Conservation (phyloP, 2,329 filamentous ascomycete genomes). For the Xylaria sp. region DNA sequence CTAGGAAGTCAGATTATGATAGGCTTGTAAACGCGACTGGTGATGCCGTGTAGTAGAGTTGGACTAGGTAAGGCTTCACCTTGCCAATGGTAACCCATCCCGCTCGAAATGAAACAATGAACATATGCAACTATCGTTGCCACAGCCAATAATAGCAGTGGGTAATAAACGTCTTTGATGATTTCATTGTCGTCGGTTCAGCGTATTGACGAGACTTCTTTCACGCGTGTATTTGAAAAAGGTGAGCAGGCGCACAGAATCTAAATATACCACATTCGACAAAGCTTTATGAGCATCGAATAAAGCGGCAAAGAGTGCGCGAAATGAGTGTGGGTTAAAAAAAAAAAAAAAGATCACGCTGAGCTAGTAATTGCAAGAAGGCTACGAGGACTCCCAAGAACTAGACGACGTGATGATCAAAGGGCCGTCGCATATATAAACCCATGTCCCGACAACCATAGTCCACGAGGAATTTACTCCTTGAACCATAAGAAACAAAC, state of each 20-base stretch:
- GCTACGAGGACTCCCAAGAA: too few species aligned
- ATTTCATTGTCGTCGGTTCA: not conserved
- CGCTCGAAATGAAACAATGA: too few species aligned
- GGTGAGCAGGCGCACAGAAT: not conserved
- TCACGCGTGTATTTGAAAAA: not conserved
- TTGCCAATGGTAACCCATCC: not conserved
- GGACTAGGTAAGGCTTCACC: not conserved
- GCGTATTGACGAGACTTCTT: not conserved
- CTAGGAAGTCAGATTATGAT: too few species aligned
- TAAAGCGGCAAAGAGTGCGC: not conserved
- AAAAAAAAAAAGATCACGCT: not conserved
- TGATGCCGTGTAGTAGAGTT: not conserved
- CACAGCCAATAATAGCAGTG: not conserved
- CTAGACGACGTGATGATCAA: too few species aligned
- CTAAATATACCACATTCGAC: not conserved
- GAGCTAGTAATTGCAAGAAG: not conserved
- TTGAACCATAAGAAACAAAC: not conserved
- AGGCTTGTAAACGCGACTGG: not conserved
- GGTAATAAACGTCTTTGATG: not conserved
- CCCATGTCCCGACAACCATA: not conserved
- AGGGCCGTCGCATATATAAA: slow-evolving; percentile 2
- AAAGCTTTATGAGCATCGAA: not conserved
- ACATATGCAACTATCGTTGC: too few species aligned
- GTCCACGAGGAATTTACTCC: not conserved
- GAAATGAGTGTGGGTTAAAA: too few species aligned